Percentiles rank a stretch among this genome's conserved stretches.
Evolutionary conservation across 2,329 filamentous ascomycete species (phyloP).

Genomic region (Fusarium nanum): DNA sequence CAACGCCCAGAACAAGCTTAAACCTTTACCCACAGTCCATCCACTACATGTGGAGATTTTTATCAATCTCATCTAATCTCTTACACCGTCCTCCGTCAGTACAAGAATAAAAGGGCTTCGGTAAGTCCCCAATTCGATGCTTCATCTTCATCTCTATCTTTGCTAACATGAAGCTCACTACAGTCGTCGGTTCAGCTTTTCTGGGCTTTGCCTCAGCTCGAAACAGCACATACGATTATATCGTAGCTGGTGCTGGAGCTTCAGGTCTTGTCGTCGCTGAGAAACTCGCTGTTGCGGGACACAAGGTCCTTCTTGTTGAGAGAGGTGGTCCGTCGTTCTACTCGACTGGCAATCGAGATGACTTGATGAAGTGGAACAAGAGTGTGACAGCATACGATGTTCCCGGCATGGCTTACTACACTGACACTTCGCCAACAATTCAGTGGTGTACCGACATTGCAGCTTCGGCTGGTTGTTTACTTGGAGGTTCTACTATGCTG

Average conservation of each 20-base stretch:
- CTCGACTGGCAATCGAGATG: constrained; percentile 70
- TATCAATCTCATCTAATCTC: constrained; percentile 45
- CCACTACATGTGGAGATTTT: constrained; percentile 27
- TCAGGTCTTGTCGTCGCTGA: constrained; percentile 41
- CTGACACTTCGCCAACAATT: constrained; percentile 63
- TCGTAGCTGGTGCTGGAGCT: constrained; percentile 40
- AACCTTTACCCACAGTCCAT: constrained; percentile 29
- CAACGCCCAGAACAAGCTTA: constrained; percentile 22
- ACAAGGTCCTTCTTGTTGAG: constrained; percentile 71
- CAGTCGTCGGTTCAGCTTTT: constrained; percentile 16
- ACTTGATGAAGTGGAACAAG: constrained; percentile 67
- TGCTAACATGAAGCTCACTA: constrained; percentile 28
- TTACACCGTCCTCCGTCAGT: neutral
- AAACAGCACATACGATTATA: constrained; percentile 39
- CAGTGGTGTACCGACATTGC: constrained; percentile 41
- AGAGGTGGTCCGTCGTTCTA: constrained; percentile 70
- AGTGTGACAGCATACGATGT: constrained; percentile 77
- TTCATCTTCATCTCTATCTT: neutral
- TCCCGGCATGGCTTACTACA: constrained; percentile 76
- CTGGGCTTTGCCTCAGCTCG: constrained; percentile 30
- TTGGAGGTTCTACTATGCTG: constrained; percentile 74
- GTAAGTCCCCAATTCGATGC: neutral
- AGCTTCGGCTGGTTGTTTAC: constrained; percentile 66
- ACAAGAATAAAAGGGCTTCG: constrained; percentile 4
- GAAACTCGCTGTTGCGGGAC: constrained; percentile 69